phyloP scores from a whole-genome alignment of 805 yeast genomes.

The Scheffersomyces amazonensis region DNA sequence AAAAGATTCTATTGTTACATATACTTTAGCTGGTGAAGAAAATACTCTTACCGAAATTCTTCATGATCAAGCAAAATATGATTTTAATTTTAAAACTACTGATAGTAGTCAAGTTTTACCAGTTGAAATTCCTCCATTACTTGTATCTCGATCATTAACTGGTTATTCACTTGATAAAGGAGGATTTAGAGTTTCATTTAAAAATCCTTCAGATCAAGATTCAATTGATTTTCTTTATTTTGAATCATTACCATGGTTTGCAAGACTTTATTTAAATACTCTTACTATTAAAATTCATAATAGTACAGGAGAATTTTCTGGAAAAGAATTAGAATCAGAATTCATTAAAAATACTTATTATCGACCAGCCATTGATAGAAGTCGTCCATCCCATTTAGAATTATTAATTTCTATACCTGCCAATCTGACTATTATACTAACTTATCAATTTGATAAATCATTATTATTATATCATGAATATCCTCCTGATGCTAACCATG shows the following conservation, averaged over 20 bases:
- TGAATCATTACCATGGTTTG: slow-evolving; percentile 91
- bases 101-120: slow-evolving; percentile 44
- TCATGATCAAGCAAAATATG: slow-evolving; percentile 18
- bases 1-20: slow-evolving; percentile 6
- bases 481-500: slow-evolving; percentile 99
- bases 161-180: slow-evolving; percentile 92
- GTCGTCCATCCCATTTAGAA: slow-evolving; percentile 82
- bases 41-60: slow-evolving; percentile 9
- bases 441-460: slow-evolving; percentile 84
- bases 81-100: slow-evolving; percentile 41
- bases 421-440: slow-evolving; percentile 52
- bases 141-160: slow-evolving; percentile 80
- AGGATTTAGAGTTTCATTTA: slow-evolving; percentile 75
- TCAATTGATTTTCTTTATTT: slow-evolving; percentile 57
- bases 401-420: slow-evolving; percentile 65
- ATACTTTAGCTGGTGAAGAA: slow-evolving; percentile 6
- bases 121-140: slow-evolving; percentile 53
- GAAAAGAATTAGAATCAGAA: slow-evolving; percentile 13
- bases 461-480: slow-evolving; percentile 82
- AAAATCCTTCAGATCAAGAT: slow-evolving; percentile 54
- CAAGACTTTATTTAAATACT: slow-evolving; percentile 78
- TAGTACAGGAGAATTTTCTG: slow-evolving; percentile 14
- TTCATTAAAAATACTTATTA: slow-evolving; percentile 56
- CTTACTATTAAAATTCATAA: slow-evolving; percentile 38
- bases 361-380: slow-evolving; percentile 75